Percentiles rank a stretch among this genome's conserved stretches.
phyloP scores from a whole-genome alignment of 2,329 filamentous ascomycete species.

The Venturia pyrina region DNA sequence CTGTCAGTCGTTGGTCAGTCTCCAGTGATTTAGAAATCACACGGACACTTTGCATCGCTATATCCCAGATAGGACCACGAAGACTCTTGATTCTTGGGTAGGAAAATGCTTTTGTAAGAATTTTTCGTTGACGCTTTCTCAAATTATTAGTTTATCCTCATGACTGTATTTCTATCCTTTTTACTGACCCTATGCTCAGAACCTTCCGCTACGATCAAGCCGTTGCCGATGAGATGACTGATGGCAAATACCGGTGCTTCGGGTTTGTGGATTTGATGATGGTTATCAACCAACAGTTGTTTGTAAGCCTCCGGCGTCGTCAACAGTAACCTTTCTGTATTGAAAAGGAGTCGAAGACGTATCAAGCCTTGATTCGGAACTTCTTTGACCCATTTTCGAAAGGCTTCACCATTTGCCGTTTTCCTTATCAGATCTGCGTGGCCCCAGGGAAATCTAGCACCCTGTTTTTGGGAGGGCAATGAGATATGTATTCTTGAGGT shows the following conservation, averaged over 20 bases:
- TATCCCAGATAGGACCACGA: conserved; percentile 35
- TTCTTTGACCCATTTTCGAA: conserved; percentile 40
- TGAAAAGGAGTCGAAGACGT: conserved; percentile 39
- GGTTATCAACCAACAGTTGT: conserved; percentile 40
- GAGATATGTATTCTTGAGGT: neutral
- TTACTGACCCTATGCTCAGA: conserved; percentile 63
- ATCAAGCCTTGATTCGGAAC: conserved; percentile 47
- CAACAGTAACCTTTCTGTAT: conserved; percentile 34
- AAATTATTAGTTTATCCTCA: neutral
- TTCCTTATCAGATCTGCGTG: conserved; percentile 32
- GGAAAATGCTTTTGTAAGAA: conserved; percentile 38
- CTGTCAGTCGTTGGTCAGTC: neutral
- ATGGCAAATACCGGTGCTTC: conserved; percentile 20
- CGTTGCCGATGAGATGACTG: conserved; percentile 53
- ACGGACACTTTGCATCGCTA: conserved; percentile 26
- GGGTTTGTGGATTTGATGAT: conserved; percentile 42
- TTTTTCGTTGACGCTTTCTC: conserved; percentile 33
- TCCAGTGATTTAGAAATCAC: conserved; percentile 19
- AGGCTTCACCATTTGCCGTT: conserved; percentile 32
- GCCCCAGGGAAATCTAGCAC: conserved; percentile 27
- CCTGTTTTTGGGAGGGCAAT: conserved; percentile 14
- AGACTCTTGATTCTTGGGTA: conserved; percentile 41
- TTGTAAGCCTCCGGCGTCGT: conserved; percentile 36
- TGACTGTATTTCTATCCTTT: neutral
- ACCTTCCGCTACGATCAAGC: conserved; percentile 72